These are phyloP conservation scores for Auxenochlorella protothecoides DNA, from an alignment of 139 green algal genomes.

Conservation along the genomic window DNA sequence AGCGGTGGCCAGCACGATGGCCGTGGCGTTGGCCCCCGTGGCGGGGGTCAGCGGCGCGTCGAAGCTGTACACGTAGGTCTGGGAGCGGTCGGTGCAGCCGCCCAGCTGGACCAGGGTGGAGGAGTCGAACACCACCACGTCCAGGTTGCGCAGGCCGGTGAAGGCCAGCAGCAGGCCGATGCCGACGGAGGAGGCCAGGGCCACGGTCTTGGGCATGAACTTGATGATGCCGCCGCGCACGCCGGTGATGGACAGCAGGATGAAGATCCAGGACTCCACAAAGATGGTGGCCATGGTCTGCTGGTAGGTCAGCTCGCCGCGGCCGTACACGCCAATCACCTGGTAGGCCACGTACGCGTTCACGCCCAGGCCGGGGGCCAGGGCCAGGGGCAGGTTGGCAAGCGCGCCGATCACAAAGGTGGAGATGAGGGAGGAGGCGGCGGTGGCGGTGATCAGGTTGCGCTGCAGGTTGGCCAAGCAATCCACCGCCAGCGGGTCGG, in stretches of 20 bases:
- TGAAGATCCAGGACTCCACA: conserved; percentile 68
- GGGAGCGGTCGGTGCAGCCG: conserved; percentile 4
- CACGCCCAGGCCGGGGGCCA: conserved; percentile 59
- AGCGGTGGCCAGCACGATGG: not conserved
- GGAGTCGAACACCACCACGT: conserved; percentile 48
- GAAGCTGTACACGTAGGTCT: conserved; percentile 17
- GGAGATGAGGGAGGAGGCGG: conserved; percentile 44
- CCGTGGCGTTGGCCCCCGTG: not conserved
- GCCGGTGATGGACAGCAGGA: conserved; percentile 53
- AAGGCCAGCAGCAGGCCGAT: conserved; percentile 72
- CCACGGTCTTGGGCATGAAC: conserved; percentile 52
- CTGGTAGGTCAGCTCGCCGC: conserved; percentile 35
- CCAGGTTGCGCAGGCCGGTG: conserved; percentile 57
- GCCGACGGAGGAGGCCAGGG: conserved; percentile 43
- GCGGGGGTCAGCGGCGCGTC: not conserved
- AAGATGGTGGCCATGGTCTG: conserved; percentile 51
- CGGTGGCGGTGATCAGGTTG: conserved; percentile 58
- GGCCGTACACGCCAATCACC: conserved; percentile 13
- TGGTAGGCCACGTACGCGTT: conserved; percentile 31
- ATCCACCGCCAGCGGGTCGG: conserved; percentile 2
- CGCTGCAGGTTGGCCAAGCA: conserved; percentile 22
- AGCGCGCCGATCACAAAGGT: conserved; percentile 60
- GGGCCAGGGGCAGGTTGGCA: conserved; percentile 62
- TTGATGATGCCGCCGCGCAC: conserved; percentile 44
- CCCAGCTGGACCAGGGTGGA: conserved; percentile 48